Base-by-base conservation (phyloP, 2,329 filamentous ascomycete species). In the Thermomyces lanuginosus region DNA sequence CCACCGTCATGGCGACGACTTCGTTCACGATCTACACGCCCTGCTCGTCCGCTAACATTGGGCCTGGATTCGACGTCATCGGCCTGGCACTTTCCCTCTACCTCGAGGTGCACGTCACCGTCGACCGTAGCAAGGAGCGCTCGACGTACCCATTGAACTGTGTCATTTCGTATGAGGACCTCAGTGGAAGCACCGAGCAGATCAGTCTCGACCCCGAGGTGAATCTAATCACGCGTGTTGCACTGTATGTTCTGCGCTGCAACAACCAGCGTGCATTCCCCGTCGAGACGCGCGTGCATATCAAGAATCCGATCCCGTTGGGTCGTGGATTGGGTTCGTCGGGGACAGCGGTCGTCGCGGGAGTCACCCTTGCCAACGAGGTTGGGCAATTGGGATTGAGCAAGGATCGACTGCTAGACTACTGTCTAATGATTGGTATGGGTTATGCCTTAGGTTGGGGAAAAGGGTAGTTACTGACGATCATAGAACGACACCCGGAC, bases 21-120 rank as follows among this genome's bases (percentile, higher is more conserved):
- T 70, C 69, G 29, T 76, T 78, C 55, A 60, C 66, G 41, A 79
- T 83, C 63, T 72, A 68, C 58, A 81, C 82, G 35, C 86, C 86
- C 38, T 91, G 81, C 61, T 95, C 86, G 34, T 93, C 84, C 35
- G 86, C 86, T 59, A 95, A 95, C 63, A 93, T 95, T 49, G 86
- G 82, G 41, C 86, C 86, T 25, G 86, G 86, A 32, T 98, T 95
- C 64, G 86, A 98, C 63, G 86, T 93, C 44, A 92, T 95, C 51
- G 58, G 89, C 41, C 75, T 98, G 35, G 86, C 86, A 6, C 67
- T 98, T 40, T 92, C 83, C 39, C 74, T 93, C 53, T 92, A 86
- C 60, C 77, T 98, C 38, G 84, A 93, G 60, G 64, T 95, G 30
- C 68, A 74, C 37, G 78, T 95, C 51, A 81, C 74, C 36, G 65